These are phyloP conservation scores for Omphalea diandra DNA, from an alignment of 441 rosid species.

Conservation along the genomic window DNA sequence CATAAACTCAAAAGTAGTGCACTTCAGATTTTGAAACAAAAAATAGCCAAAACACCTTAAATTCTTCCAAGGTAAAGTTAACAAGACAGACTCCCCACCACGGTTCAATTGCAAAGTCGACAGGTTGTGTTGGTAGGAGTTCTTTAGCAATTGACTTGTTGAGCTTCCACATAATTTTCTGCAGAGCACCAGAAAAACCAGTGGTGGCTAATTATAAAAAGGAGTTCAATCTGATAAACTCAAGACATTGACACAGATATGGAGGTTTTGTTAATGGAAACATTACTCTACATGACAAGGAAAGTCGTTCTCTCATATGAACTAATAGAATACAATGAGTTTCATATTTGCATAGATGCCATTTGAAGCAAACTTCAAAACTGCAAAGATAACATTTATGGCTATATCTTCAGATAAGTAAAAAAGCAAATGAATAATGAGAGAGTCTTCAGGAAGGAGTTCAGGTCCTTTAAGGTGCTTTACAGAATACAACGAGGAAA, in stretches of 20 bases:
- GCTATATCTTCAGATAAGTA: not conserved
- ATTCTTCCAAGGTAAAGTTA: constrained; percentile 97
- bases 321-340: too few species aligned
- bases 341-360: too few species aligned
- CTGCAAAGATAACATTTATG: not conserved
- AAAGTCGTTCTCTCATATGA: too few species aligned
- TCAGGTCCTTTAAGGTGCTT: too few species aligned
- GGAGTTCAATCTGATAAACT: not conserved
- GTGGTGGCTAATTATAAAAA: constrained; percentile 15
- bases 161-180: constrained; percentile 99
- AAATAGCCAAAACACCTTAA: constrained; percentile 57
- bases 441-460: too few species aligned
- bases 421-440: not conserved
- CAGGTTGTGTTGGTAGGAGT: constrained; percentile 85
- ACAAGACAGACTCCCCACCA: constrained; percentile 99
- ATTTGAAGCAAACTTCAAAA: too few species aligned
- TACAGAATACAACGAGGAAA: too few species aligned
- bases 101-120: constrained; percentile 84
- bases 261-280: too few species aligned
- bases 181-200: constrained; percentile 49
- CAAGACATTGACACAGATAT: too few species aligned
- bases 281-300: not conserved
- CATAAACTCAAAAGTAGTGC: not conserved
- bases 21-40: constrained; percentile 15
- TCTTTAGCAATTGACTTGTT: constrained; percentile 99